Evolutionary conservation across 2,329 filamentous ascomycete species (phyloP), one percentile per base, ranked within the genome.

Genomic region (Furcasterigmium furcatum): DNA sequence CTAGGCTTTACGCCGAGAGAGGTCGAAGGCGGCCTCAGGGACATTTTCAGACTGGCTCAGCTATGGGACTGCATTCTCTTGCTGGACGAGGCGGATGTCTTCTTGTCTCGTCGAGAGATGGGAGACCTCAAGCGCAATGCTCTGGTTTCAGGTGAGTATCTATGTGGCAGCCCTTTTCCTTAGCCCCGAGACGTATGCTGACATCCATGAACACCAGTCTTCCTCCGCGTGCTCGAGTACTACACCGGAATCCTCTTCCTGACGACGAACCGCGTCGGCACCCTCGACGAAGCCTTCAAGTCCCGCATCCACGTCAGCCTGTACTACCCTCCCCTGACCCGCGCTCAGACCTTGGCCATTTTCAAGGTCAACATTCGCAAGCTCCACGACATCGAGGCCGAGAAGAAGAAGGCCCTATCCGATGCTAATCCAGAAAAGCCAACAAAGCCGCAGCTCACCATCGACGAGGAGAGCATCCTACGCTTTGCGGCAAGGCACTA

Each of bases 251-350:
- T 73, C 41, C 52, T 73, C 1, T 69, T 68, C 51, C 57, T 75
- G 7, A 75, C 71, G 0, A 74, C 71, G 8, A 75, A 74, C 53
- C 63, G 69, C 2, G 65, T 73, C 2, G 67, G 68, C 2, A 55
- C 57, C 6, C 63, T 75, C n/a, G 72, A 75, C 47, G 68, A 72
- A 40, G 70, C 70, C 2, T 71, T 72, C 52, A 58, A 59, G 30
- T 70, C 68, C 1, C 58, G 68, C 0, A 62, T 73, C 21, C 64
- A 72, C 39, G 48, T 67, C 8, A 60, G 52, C 12, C 54, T 70
- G 0, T 38, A 38, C 36, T 45, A 44, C 19, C 22, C 38, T 24
- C 43, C 35, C 10, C 27, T 45, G 12, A 24, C 13, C 43, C 14
- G 14, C 3, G 5, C 10, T 5, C 22, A 44, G 25, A 44, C 43